Conservation (phyloP, 2,329 filamentous ascomycete species). For the Chaetomiaceae sp. region DNA sequence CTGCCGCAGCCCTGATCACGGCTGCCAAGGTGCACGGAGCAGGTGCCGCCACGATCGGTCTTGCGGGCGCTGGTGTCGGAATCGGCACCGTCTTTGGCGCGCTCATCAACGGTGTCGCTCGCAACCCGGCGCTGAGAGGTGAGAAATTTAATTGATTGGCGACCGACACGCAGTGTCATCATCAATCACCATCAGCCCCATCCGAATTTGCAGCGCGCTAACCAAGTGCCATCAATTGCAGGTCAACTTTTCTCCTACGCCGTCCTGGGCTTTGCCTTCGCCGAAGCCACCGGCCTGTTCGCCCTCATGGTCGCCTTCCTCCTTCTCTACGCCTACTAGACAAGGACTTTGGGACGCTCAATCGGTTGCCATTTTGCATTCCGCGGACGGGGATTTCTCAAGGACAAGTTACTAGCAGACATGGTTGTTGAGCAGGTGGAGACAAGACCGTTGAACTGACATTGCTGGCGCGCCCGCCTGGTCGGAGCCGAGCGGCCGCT, state of each 20-base stretch:
- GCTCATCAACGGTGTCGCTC: constrained; percentile 24
- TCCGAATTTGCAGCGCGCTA: not conserved
- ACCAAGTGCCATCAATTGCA: constrained; percentile 10
- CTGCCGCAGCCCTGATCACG: constrained; percentile 23
- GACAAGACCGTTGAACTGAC: constrained; percentile 9
- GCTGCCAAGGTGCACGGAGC: constrained; percentile 26
- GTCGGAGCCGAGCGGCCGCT: not conserved
- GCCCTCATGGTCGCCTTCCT: constrained; percentile 36
- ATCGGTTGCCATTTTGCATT: not conserved
- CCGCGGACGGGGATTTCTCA: not conserved
- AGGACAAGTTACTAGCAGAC: not conserved
- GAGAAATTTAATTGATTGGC: constrained; percentile 3
- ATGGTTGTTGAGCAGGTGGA: constrained; percentile 4
- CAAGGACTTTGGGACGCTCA: not conserved
- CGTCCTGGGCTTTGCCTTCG: constrained; percentile 60
- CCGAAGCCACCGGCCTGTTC: constrained; percentile 58
- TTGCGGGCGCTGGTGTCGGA: constrained; percentile 26
- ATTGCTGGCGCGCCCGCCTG: not conserved
- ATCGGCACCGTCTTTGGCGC: constrained; percentile 25
- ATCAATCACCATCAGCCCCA: not conserved
- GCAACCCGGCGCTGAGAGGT: constrained; percentile 25
- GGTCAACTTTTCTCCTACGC: constrained; percentile 48
- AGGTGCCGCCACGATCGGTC: constrained; percentile 25
- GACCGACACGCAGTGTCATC: too few relatives aligned
- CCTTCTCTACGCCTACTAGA: constrained; percentile 27